These are phyloP conservation scores for Jaapia argillacea DNA, from an alignment of 768 basidiomycete species.

Conservation along the genomic window DNA sequence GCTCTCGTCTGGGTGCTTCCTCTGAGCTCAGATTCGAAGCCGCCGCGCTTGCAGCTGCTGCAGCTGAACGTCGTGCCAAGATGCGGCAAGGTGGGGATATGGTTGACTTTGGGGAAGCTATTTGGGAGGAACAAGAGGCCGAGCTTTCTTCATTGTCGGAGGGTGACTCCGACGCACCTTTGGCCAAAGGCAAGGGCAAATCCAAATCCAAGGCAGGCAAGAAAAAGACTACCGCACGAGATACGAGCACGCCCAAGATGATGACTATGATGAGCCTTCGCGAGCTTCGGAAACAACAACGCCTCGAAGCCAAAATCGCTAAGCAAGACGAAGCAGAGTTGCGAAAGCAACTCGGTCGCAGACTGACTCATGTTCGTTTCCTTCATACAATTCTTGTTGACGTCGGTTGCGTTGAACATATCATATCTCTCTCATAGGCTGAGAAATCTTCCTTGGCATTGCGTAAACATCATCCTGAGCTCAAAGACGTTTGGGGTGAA, in stretches of 20 bases:
- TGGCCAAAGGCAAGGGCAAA: slow-evolving; percentile 19
- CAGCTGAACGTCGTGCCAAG: slow-evolving; percentile 42
- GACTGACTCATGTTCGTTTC: slow-evolving; percentile 56
- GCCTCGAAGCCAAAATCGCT: slow-evolving; percentile 17
- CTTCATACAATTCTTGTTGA: slow-evolving; percentile 8
- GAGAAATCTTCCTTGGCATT: slow-evolving; percentile 61
- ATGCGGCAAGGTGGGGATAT: slow-evolving; percentile 12
- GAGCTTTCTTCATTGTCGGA: slow-evolving; percentile 14
- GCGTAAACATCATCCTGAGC: slow-evolving; percentile 66
- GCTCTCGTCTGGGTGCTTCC: slow-evolving; percentile 22
- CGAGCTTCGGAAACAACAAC: slow-evolving; percentile 16
- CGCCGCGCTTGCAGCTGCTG: slow-evolving; percentile 36
- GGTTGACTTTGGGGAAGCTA: slow-evolving; percentile 22
- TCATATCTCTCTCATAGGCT: slow-evolving; percentile 34
- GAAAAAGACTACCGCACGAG: slow-evolving; percentile 20
- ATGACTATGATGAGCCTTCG: slow-evolving; percentile 11
- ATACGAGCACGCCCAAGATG: slow-evolving; percentile 11
- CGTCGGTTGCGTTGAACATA: slow-evolving; percentile 1
- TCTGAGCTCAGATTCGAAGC: too few relatives aligned
- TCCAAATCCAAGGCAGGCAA: slow-evolving; percentile 25
- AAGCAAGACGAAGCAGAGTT: slow-evolving; percentile 41
- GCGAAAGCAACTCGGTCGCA: slow-evolving; percentile 54
- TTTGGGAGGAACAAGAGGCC: slow-evolving; percentile 9
- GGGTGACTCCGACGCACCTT: slow-evolving; percentile 12
- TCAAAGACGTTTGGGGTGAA: slow-evolving; percentile 83